Base-by-base conservation (phyloP, 1,139 yeast species). In the Lodderomyces parapsilosis region DNA sequence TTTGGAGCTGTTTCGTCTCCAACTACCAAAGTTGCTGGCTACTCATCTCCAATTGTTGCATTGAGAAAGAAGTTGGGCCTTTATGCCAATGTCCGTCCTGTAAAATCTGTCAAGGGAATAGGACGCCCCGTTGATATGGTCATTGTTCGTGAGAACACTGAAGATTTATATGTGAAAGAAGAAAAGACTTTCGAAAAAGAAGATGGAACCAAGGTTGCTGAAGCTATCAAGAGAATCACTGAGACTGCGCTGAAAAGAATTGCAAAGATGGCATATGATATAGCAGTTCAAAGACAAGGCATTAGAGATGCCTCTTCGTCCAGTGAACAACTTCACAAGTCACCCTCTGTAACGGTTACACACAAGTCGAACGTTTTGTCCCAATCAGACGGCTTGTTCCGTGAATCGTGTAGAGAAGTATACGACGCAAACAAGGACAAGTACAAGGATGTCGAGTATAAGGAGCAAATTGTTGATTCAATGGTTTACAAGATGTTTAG, bases 401-500 rank as follows among this genome's bases (percentile, higher is more conserved):
- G 99, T 65, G 98, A 93, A 74, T 80, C 93, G 36, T 81, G 94
- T 63, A 83, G 83, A 62, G 76, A 78, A 47, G 84, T 87, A 40
- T 90, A 86, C 68, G 85, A 84, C 54, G 76, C 80, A 47, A 78
- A 83, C 68, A 68, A 72, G 45, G 81, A 72, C 45, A 66, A 70
- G 54, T 87, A 76, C 62, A 73, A 73, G 22, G 62, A 77, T 32
- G 73, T 90, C 46, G 76, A 72, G 37, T 78, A 89, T 68, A 87
- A 87, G 63, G 99, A 93, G 71, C 99, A 93, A 74, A 91, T 93
- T 62, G 98, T 93, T 41, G 99, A 93, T 73, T 90, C 98, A 20
- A 93, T 94, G 99, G 99, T 93, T 47, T 93, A 93, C 81, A 81
- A 96, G 66, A 81, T 93, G 91, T 93, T 93, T 82, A 83, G 97